These are phyloP conservation scores for Russula sp. DNA, from an alignment of 768 basidiomycete species.

Conservation along the genomic window DNA sequence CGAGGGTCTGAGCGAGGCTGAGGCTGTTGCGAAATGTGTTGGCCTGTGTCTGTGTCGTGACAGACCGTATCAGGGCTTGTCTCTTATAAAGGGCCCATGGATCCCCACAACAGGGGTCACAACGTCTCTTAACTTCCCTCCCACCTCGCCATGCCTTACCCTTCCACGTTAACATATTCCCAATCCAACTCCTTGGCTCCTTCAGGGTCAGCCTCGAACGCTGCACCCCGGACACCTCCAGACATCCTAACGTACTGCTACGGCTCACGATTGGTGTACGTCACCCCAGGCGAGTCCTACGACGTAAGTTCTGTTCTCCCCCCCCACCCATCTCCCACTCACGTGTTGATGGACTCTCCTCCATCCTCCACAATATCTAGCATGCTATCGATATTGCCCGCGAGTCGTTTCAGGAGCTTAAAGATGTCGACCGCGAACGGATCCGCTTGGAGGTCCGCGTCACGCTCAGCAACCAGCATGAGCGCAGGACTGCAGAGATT, in stretches of 20 bases:
- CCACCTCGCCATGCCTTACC: neutral
- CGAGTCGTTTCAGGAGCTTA: conserved; percentile 23
- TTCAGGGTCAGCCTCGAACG: neutral
- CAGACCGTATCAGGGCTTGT: neutral
- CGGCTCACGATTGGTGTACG: conserved; percentile 26
- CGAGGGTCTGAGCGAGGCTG: too few relatives aligned
- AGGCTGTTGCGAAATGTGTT: neutral
- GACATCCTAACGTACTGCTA: conserved; percentile 27
- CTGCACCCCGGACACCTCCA: neutral
- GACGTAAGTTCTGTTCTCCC: conserved; percentile 11
- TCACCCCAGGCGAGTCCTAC: conserved; percentile 23
- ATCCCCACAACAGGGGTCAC: neutral
- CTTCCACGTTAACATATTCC: neutral
- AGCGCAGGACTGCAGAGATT: conserved; percentile 22
- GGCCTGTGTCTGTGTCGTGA: neutral
- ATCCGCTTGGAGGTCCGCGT: conserved; percentile 26
- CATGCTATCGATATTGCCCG: conserved; percentile 22
- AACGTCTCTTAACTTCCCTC: neutral
- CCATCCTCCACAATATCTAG: conserved; percentile 6
- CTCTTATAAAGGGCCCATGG: neutral
- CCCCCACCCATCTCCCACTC: too few relatives aligned
- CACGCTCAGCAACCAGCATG: conserved; percentile 11
- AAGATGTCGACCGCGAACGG: conserved; percentile 13
- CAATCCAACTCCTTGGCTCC: neutral
- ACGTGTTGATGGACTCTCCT: too few relatives aligned